A percentile compares a stretch with the other conserved stretches of the same genome.
Evolutionary conservation across 2,329 filamentous ascomycete genomes (phyloP).

Genomic region (Cytospora piceae): DNA sequence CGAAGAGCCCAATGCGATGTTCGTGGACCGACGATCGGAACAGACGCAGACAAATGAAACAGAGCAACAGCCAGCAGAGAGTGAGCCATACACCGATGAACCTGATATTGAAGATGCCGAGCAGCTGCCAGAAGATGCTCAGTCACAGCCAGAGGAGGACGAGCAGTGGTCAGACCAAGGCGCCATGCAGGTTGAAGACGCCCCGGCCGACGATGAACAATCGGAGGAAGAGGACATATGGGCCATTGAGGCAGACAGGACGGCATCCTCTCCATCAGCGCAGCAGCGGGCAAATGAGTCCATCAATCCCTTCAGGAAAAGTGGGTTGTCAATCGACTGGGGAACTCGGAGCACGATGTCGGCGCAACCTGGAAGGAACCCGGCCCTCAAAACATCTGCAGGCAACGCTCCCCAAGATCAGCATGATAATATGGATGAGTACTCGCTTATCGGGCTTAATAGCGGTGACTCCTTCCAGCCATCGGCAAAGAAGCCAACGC

Average conservation of each 20-base stretch:
- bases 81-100: background rate
- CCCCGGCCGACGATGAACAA: slow-evolving; percentile 29
- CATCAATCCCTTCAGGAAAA: slow-evolving; percentile 36
- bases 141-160: slow-evolving; percentile 2
- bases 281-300: slow-evolving; percentile 31
- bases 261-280: slow-evolving; percentile 39
- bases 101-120: slow-evolving; percentile 6
- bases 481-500: slow-evolving; percentile 37
- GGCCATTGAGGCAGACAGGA: slow-evolving; percentile 60
- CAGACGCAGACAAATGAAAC: slow-evolving; percentile 33
- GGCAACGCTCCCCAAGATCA: slow-evolving; percentile 13
- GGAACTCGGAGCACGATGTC: slow-evolving; percentile 28
- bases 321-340: slow-evolving; percentile 36
- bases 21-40: slow-evolving; percentile 30
- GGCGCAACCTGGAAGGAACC: slow-evolving; percentile 13
- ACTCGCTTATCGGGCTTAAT: slow-evolving; percentile 27
- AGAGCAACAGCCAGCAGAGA: slow-evolving; percentile 26
- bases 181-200: slow-evolving; percentile 19
- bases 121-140: slow-evolving; percentile 1
- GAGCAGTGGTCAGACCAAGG: slow-evolving; percentile 14
- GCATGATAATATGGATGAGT: slow-evolving; percentile 25
- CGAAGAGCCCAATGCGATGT: slow-evolving; percentile 28
- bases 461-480: slow-evolving; percentile 35
- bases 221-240: slow-evolving; percentile 56
- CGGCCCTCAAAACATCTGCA: slow-evolving; percentile 9